Evolutionary conservation across 345 rosid genomes (phyloP).

Genomic region (Lumnitzera racemosa): DNA sequence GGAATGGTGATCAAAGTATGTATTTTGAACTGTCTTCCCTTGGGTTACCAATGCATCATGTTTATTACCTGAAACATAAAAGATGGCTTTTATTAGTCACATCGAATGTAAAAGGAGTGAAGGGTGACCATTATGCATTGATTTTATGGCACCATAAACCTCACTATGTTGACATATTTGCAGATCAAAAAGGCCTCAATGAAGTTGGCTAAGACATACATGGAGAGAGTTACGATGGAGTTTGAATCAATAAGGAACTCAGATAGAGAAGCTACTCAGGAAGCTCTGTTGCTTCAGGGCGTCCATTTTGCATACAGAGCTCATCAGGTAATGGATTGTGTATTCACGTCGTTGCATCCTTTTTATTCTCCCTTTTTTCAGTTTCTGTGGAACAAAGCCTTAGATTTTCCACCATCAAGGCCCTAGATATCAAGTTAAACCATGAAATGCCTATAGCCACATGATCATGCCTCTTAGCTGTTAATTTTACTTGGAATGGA

Average conservation of each 20-base stretch:
- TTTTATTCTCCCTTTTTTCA: too few species aligned
- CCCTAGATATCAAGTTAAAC: too few species aligned
- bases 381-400: too few species aligned
- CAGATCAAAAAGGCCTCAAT: slow-evolving; percentile 71
- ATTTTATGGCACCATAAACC: too few species aligned
- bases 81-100: not conserved
- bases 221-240: slow-evolving; percentile 73
- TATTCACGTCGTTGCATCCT: not conserved
- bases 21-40: not conserved
- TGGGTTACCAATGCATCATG: not conserved
- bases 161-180: slow-evolving; percentile 1
- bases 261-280: slow-evolving; percentile 63
- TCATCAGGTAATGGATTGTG: slow-evolving; percentile 51
- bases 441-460: too few species aligned
- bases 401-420: too few species aligned
- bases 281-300: slow-evolving; percentile 74
- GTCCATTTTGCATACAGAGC: slow-evolving; percentile 71
- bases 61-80: not conserved
- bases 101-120: not conserved
- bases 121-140: too few species aligned
- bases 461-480: not conserved
- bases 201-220: slow-evolving; percentile 69
- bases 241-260: slow-evolving; percentile 42
- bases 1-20: slow-evolving; percentile 59
- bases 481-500: not conserved